Base-by-base conservation (phyloP, 2,329 filamentous ascomycete genomes). In the Septoria linicola region DNA sequence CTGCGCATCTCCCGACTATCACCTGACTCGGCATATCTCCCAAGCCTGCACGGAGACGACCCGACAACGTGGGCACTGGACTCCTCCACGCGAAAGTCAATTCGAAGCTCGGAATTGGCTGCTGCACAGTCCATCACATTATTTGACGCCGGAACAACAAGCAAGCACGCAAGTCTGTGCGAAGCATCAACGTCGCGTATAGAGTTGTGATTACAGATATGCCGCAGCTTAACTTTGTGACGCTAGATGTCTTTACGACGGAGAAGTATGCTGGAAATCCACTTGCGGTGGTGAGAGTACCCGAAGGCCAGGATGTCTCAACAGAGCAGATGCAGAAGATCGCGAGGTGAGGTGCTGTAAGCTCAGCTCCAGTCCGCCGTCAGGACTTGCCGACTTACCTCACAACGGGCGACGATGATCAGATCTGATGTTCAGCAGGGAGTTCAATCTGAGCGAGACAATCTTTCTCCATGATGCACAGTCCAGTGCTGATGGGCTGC, bases 391-490 rank as follows among this genome's bases (percentile, higher is more conserved):
- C n/a, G n/a, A n/a, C n/a, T n/a, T n/a, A n/a, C n/a, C n/a, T n/a
- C n/a, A n/a, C n/a, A n/a, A n/a, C n/a, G n/a, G n/a, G n/a, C n/a
- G n/a, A n/a, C n/a, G n/a, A n/a, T n/a, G n/a, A 39, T 39, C 8
- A 17, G 36, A 39, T 16, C 31, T 23, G 19, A n/a, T 21, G 17
- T 10, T 34, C 27, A 4, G 5, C n/a, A 45, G 32, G 25, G 80
- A 82, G 57, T 82, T 82, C 70, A 81, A 81, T 57, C 69, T 79
- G 31, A 80, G 78, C 1, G 80, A 83, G 57, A 80, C 77, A 0
- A 76, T 80, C 19, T 81, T 83, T 55, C 63, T 82, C 14, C 73
- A 80, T 57, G 69, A 63, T 42, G 23, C 34, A 43, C 58, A 47
- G 25, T 53, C 52, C 1, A 43, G 53, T 2, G 49, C 54, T 5